Conservation (phyloP, 1,284 basidiomycete genomes). For the Sparassis latifolia region DNA sequence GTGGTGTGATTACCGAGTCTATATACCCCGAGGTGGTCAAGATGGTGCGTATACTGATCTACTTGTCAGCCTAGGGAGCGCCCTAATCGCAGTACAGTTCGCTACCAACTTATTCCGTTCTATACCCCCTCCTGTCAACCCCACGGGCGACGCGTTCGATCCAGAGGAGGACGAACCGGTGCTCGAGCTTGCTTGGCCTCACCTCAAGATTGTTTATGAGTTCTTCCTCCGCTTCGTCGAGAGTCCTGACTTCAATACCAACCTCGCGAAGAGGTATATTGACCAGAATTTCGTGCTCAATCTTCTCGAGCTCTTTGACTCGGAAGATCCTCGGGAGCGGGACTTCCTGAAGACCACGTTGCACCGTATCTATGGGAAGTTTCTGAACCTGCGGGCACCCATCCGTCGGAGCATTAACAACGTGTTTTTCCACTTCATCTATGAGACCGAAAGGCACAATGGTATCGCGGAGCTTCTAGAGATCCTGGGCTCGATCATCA, state of each 20-base stretch:
- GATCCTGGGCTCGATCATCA: slow-evolving; percentile 99
- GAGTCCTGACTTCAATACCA: slow-evolving; percentile 97
- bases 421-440: slow-evolving; percentile 98
- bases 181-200: slow-evolving; percentile 98
- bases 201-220: slow-evolving; percentile 99
- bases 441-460: slow-evolving; percentile 98
- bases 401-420: slow-evolving; percentile 99
- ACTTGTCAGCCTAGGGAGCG: too few species aligned
- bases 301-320: slow-evolving; percentile 97
- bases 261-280: slow-evolving; percentile 95
- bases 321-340: slow-evolving; percentile 97
- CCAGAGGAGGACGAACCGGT: slow-evolving; percentile 99
- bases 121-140: slow-evolving; percentile 98
- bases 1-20: slow-evolving; percentile 93
- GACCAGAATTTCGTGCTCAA: slow-evolving; percentile 96
- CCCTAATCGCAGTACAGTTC: slow-evolving; percentile 50
- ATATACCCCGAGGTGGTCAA: slow-evolving; percentile 99
- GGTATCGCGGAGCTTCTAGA: slow-evolving; percentile 98
- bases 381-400: slow-evolving; percentile 97
- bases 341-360: slow-evolving; percentile 99
- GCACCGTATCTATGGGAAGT: slow-evolving; percentile 99
- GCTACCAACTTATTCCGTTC: slow-evolving; percentile 97
- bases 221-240: slow-evolving; percentile 99
- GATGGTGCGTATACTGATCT: slow-evolving; percentile 63
- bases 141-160: slow-evolving; percentile 96